Conservation (phyloP, 306 rosid species). For the Styphnolobium japonicum region DNA sequence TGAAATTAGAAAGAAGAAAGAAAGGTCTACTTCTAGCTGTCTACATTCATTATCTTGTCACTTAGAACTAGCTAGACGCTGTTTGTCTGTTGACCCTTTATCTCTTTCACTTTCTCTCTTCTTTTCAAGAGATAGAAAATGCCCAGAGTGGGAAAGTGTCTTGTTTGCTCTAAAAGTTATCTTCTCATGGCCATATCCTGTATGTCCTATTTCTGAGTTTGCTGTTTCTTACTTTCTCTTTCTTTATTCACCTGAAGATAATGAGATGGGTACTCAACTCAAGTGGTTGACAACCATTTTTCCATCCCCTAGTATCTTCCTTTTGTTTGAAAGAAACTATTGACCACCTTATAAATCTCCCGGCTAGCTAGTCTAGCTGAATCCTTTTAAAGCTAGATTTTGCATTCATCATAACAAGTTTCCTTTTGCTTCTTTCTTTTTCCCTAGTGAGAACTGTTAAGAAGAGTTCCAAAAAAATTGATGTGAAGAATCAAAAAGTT, state of each 20-base stretch:
- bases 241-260: slow-evolving; percentile 10
- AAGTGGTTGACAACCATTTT: not conserved
- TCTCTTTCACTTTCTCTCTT: slow-evolving; percentile 12
- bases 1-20: not conserved
- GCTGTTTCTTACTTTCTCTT: not conserved
- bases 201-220: slow-evolving; percentile 26
- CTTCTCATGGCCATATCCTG: slow-evolving; percentile 8
- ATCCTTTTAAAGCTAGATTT: not conserved
- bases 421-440: not conserved
- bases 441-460: too few species aligned
- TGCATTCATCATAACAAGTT: not conserved
- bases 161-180: slow-evolving; percentile 30
- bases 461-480: too few species aligned
- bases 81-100: not conserved
- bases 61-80: not conserved
- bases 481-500: not conserved
- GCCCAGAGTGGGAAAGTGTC: slow-evolving; percentile 26
- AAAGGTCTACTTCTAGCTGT: slow-evolving; percentile 1
- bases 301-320: not conserved
- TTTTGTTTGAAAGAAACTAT: not conserved
- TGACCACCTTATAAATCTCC: not conserved
- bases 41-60: not conserved
- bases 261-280: not conserved
- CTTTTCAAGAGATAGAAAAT: slow-evolving; percentile 31
- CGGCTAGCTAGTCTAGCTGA: not conserved